Evolutionary conservation across 108 stramenopile genomes (phyloP).

Genomic region (Mediolabrus comicus): DNA sequence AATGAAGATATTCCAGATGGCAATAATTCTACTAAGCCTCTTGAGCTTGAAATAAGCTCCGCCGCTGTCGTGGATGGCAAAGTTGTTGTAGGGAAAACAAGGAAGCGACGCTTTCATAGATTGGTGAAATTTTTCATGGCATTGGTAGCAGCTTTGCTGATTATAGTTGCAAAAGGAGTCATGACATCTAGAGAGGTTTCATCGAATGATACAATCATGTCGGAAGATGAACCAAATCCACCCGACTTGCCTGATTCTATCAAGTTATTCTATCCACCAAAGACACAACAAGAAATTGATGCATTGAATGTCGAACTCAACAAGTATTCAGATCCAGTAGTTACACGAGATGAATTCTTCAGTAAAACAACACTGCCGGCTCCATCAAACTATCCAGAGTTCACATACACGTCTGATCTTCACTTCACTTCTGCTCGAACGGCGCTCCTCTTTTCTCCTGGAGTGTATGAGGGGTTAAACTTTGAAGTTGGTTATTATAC

Average conservation of each 20-base stretch:
- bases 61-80: no score
- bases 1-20: neutral
- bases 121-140: neutral
- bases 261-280: constrained; percentile 31
- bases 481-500: neutral
- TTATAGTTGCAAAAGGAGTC: no score
- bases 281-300: constrained; percentile 25
- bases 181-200: no score
- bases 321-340: constrained; percentile 38
- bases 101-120: neutral
- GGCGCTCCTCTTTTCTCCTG: neutral
- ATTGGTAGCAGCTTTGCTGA: neutral
- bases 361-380: neutral
- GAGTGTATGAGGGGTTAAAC: neutral
- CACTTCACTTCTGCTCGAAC: neutral
- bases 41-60: neutral
- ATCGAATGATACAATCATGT: neutral
- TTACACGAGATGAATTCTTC: constrained; percentile 29
- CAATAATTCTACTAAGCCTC: neutral
- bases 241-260: constrained; percentile 33
- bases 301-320: constrained; percentile 2
- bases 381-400: constrained; percentile 3
- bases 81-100: neutral
- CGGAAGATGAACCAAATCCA: constrained; percentile 44
- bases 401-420: constrained; percentile 35